Conservation (phyloP, 129 eudicot genomes). For the Lactuca saligna region DNA sequence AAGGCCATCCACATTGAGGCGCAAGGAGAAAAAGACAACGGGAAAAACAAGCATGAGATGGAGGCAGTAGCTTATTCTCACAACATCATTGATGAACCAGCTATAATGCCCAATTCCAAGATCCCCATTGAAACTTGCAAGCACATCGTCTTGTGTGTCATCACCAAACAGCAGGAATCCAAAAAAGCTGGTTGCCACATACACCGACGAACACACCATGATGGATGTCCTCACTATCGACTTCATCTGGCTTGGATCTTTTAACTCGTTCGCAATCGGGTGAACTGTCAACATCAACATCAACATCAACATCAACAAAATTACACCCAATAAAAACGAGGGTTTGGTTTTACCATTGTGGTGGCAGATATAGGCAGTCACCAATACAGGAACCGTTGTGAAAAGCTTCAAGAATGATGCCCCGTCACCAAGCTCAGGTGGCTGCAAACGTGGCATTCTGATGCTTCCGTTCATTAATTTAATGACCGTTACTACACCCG, state of each 20-base stretch:
- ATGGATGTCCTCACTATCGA: conserved; percentile 74
- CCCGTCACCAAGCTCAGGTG: conserved; percentile 62
- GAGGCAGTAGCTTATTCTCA: conserved; percentile 79
- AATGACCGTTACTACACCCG: conserved; percentile 65
- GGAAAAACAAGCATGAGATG: conserved; percentile 95
- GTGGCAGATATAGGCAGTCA: conserved; percentile 91
- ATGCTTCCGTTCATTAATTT: conserved; percentile 66
- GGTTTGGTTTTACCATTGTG: conserved; percentile 55
- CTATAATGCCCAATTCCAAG: conserved; percentile 67
- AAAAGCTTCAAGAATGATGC: conserved; percentile 91
- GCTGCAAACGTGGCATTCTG: conserved; percentile 68
- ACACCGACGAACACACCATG: conserved; percentile 63
- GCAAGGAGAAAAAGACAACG: conserved; percentile 77
- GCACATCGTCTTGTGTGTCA: conserved; percentile 78
- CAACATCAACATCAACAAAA: not conserved
- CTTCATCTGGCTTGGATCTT: conserved; percentile 77
- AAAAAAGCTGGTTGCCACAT: conserved; percentile 80
- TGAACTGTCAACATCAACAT: conserved; percentile 57
- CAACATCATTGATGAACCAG: conserved; percentile 67
- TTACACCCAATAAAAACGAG: not conserved
- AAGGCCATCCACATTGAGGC: conserved; percentile 80
- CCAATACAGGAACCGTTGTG: conserved; percentile 83
- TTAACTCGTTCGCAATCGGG: conserved; percentile 86
- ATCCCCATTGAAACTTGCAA: conserved; percentile 92
- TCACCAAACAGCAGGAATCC: conserved; percentile 82